Evolutionary conservation across 2,329 filamentous ascomycete genomes (phyloP).

Genomic region (Hypoxylon sp.): DNA sequence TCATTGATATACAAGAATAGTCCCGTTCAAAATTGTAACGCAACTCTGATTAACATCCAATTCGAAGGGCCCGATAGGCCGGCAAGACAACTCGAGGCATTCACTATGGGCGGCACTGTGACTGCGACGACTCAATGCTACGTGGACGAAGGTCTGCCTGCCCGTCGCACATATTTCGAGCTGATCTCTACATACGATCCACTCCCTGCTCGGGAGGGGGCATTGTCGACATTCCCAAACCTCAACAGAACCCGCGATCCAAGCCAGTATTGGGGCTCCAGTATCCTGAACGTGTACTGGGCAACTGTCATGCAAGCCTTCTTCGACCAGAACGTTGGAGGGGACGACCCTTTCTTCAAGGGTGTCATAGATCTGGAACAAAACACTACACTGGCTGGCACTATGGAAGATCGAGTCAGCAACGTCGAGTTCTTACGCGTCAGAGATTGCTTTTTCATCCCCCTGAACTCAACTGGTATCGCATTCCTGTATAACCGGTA

Average conservation of each 20-base stretch:
- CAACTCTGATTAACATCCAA: conserved; percentile 16
- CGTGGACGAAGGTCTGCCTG: conserved; percentile 6
- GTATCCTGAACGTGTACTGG: conserved; percentile 28
- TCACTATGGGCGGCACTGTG: conserved; percentile 19
- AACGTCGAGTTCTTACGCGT: conserved; percentile 20
- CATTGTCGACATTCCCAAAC: conserved; percentile 12
- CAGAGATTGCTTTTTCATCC: conserved; percentile 23
- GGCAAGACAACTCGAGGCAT: conserved; percentile 15
- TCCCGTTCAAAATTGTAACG: conserved; percentile 24
- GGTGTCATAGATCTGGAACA: conserved; percentile 11
- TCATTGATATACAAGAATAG: conserved; percentile 31
- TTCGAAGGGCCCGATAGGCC: conserved; percentile 26
- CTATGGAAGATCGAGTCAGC: conserved; percentile 21
- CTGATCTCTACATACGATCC: conserved; percentile 25
- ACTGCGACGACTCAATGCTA: conserved; percentile 27
- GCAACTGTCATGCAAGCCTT: conserved; percentile 25
- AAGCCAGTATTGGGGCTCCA: conserved; percentile 28
- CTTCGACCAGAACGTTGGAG: conserved; percentile 19
- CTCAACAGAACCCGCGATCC: conserved; percentile 9
- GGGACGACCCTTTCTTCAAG: conserved; percentile 15
- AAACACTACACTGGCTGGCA: conserved; percentile 1
- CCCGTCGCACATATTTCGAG: conserved; percentile 21
- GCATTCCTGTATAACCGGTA: conserved; percentile 14
- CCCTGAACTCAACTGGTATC: conserved; percentile 29
- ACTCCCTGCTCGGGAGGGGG: background rate